These are phyloP conservation scores for Rostrohypoxylon terebratum DNA, from an alignment of 495 filamentous ascomycete genomes.

Conservation along the genomic window DNA sequence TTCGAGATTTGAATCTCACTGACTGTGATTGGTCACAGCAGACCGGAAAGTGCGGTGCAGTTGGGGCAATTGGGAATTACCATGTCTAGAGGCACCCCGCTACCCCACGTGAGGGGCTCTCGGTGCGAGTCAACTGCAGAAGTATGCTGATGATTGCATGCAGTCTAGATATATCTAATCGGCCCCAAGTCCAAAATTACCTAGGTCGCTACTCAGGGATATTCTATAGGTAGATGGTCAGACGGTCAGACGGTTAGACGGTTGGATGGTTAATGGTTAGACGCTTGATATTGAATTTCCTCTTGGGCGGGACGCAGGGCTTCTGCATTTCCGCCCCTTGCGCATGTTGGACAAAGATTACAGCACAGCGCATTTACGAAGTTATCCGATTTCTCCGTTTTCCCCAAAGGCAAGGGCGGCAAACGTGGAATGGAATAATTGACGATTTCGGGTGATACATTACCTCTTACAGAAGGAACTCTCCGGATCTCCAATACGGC, in stretches of 20 bases:
- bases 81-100: conserved; percentile 32
- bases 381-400: background rate
- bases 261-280: too few species aligned
- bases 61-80: conserved; percentile 33
- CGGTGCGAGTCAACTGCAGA: conserved; percentile 46
- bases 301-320: background rate
- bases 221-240: background rate
- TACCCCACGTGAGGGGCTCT: conserved; percentile 46
- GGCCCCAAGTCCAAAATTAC: conserved; percentile 11
- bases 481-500: conserved; percentile 18
- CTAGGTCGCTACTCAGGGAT: background rate
- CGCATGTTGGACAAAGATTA: background rate
- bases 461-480: conserved; percentile 9
- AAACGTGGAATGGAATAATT: conserved; percentile 11
- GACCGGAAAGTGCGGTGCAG: conserved; percentile 29
- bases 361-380: background rate
- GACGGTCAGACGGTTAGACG: background rate
- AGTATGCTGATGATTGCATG: conserved; percentile 42
- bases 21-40: conserved; percentile 24
- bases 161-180: conserved; percentile 24
- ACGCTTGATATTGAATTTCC: background rate
- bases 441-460: conserved; percentile 15
- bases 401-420: conserved; percentile 26
- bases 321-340: background rate
- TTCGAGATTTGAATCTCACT: conserved; percentile 40